Evolutionary conservation across 768 basidiomycete species (phyloP), one percentile per base, ranked within the genome.

Genomic region (Podaxis pistillaris): DNA sequence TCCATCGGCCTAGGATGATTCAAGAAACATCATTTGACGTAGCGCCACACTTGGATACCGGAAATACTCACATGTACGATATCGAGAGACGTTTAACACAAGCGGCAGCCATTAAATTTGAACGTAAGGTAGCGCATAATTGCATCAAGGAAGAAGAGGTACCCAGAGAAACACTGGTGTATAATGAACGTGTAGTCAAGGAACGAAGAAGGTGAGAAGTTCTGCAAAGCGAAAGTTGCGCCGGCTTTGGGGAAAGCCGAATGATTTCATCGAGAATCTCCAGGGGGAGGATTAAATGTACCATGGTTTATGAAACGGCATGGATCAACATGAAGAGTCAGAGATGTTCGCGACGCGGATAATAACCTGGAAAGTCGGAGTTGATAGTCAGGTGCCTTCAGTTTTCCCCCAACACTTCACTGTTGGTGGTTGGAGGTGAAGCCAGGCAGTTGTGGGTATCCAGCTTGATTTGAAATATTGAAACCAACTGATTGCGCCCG

Each of bases 211-310:
- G 64, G 56, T 68, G 74, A 1, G 76, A 78, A 58, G 76, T 74
- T 4, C 64, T 70, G 63, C 69, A 72, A 38, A 78, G 70, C 0
- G 74, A 68, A 3, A 76, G 72, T 38, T 74, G 74, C 2, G 69
- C 62, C 28, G 68, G 58, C 36, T 68, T 60, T 36, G 72, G 66
- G 6, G 72, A 70, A 51, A 71, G 65, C 30, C 72, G 70, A 53
- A 75, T 70, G 59, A 77, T 73, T 63, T 71, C 66, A 63, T 78
- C 72, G 52, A 77, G 64, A 28, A 76, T 69, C 60, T 79, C 78
- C 51, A 73, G 49, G 7, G 78, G 77, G 65, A 79, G 72, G 55
- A 26, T 17, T 22, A 26, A 36, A 26, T 36, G 33, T 3, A 60
- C 19, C 50, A 60, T 60, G 15, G 33, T 60, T 60, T 26, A 60